Evolutionary conservation across 2,329 filamentous ascomycete species (phyloP).

Genomic region (Cladosporium colombiae): DNA sequence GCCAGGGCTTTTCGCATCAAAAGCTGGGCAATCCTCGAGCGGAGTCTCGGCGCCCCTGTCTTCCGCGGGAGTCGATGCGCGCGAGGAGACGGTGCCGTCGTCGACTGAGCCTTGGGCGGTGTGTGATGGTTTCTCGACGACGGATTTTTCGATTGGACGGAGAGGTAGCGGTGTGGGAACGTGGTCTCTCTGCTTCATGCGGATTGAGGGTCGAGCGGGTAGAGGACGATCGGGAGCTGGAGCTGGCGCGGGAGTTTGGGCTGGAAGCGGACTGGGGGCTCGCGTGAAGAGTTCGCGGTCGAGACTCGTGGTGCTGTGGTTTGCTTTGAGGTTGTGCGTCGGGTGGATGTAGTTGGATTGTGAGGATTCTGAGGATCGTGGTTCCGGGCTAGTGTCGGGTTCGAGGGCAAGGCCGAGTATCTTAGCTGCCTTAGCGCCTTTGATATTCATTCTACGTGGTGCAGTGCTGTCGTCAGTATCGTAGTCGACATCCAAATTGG

Average conservation of each 20-base stretch:
- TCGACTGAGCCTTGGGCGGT: slow-evolving; percentile 6
- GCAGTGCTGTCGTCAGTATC: slow-evolving; percentile 11
- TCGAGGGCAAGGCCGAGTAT: slow-evolving; percentile 29
- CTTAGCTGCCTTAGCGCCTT: slow-evolving; percentile 32
- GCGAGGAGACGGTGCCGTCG: slow-evolving; percentile 4
- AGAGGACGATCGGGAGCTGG: not conserved
- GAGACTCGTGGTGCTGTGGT: slow-evolving; percentile 11
- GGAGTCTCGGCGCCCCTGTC: slow-evolving; percentile 16
- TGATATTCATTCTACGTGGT: slow-evolving; percentile 26
- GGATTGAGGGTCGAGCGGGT: not conserved
- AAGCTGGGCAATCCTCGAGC: not conserved
- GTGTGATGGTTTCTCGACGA: slow-evolving; percentile 1
- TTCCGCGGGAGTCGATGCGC: slow-evolving; percentile 10
- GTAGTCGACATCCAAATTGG: not conserved
- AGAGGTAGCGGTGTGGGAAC: not conserved
- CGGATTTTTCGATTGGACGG: not conserved
- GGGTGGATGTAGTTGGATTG: not conserved
- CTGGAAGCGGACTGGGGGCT: not conserved
- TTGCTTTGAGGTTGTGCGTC: slow-evolving; percentile 2
- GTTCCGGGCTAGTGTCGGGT: not conserved
- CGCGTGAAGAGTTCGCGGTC: slow-evolving; percentile 6
- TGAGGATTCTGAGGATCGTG: not conserved
- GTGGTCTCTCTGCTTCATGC: slow-evolving; percentile 6
- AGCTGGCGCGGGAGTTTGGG: not conserved
- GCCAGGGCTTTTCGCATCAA: slow-evolving; percentile 15